A percentile compares a stretch with the other conserved stretches of the same genome.
These are phyloP conservation scores for Neonectria coccinea DNA, from an alignment of 2,329 filamentous ascomycete species.

Conservation along the genomic window DNA sequence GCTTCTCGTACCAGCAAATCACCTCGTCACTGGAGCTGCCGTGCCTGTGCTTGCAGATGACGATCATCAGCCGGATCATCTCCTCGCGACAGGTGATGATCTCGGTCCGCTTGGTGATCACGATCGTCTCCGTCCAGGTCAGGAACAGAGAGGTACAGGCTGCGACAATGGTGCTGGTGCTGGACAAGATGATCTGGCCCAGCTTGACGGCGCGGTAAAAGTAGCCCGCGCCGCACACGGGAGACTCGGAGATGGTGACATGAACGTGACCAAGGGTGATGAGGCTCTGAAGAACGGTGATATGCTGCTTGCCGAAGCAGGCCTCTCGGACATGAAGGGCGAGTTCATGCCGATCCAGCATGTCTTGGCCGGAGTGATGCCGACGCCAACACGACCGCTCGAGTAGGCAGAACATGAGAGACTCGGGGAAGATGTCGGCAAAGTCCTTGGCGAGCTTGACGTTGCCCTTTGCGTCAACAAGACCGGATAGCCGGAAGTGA, in stretches of 20 bases:
- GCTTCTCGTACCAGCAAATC: constrained; percentile 51
- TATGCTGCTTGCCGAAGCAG: constrained; percentile 52
- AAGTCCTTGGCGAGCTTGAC: constrained; percentile 49
- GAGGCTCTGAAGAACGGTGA: constrained; percentile 51
- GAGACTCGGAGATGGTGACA: constrained; percentile 37
- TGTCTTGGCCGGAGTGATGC: constrained; percentile 36
- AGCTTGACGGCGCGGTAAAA: constrained; percentile 52
- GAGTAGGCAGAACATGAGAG: constrained; percentile 51
- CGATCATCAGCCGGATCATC: constrained; percentile 54
- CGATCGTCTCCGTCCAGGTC: constrained; percentile 49
- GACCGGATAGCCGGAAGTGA: constrained; percentile 52
- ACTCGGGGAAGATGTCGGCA: constrained; percentile 51
- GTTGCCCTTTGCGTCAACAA: constrained; percentile 44
- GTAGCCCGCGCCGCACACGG: constrained; percentile 45
- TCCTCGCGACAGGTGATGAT: constrained; percentile 53
- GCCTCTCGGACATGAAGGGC: constrained; percentile 51
- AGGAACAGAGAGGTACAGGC: constrained; percentile 53
- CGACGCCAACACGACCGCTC: constrained; percentile 50
- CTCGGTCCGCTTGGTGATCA: constrained; percentile 50
- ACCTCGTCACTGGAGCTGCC: constrained; percentile 51
- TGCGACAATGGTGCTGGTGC: constrained; percentile 49
- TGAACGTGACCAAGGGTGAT: constrained; percentile 53
- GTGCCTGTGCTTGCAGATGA: constrained; percentile 51
- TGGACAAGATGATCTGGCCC: constrained; percentile 48
- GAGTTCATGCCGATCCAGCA: constrained; percentile 49